Evolutionary conservation across 2,329 filamentous ascomycete species (phyloP).

Genomic region (Beauveria asiatica): DNA sequence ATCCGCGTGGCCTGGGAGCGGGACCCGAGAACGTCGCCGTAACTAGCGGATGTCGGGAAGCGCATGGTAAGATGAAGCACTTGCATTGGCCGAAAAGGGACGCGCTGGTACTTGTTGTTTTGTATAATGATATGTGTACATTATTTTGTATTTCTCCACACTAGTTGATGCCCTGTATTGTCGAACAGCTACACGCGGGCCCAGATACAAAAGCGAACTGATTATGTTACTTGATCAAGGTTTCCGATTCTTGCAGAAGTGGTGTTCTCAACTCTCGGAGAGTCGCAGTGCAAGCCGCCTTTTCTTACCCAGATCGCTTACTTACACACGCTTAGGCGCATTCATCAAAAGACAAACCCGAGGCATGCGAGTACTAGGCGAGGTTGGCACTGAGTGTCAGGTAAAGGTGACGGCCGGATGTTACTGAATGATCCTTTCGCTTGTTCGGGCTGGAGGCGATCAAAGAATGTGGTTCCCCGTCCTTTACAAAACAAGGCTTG

Average conservation of each 20-base stretch:
- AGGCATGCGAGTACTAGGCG: too few relatives aligned
- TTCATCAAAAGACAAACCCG: too few relatives aligned
- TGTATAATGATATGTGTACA: neutral
- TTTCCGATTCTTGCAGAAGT: neutral
- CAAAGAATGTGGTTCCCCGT: too few relatives aligned
- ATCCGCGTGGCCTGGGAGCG: slow-evolving; percentile 39
- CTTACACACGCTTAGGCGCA: too few relatives aligned
- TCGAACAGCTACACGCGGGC: neutral
- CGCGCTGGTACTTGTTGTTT: neutral
- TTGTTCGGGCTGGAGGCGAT: too few relatives aligned
- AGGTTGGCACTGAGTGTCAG: too few relatives aligned
- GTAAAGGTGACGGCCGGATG: too few relatives aligned
- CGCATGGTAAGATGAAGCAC: neutral
- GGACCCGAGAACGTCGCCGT: slow-evolving; percentile 1
- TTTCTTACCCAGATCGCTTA: too few relatives aligned
- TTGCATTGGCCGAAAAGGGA: neutral
- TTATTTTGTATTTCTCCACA: slow-evolving; percentile 5
- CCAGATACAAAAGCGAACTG: neutral
- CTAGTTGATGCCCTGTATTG: neutral
- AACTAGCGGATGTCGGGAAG: neutral
- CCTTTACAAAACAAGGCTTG: too few relatives aligned
- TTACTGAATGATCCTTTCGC: too few relatives aligned
- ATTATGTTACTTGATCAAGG: neutral
- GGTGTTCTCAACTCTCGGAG: too few relatives aligned
- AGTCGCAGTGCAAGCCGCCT: too few relatives aligned